A percentile compares a stretch with the other conserved stretches of the same genome.
Conservation (phyloP, 2,329 filamentous ascomycete species). For the Exophiala xenobiotica region DNA sequence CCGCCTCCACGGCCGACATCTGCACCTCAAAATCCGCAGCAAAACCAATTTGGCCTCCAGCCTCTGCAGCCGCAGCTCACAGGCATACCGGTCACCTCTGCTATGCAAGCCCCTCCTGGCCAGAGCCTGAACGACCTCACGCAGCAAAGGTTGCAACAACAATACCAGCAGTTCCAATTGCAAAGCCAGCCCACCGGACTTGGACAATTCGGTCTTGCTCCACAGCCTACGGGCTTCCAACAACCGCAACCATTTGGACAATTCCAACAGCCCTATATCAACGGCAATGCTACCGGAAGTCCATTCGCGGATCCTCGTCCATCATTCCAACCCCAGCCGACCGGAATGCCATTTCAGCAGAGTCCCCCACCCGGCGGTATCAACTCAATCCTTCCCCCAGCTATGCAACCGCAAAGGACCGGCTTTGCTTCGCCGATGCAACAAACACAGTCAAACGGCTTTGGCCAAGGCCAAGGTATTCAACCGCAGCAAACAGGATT, state of each 20-base stretch:
- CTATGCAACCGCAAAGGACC: conserved; percentile 48
- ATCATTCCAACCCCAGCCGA: conserved; percentile 52
- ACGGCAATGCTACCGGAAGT: conserved; percentile 44
- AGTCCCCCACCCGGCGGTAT: conserved; percentile 51
- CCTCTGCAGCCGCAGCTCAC: conserved; percentile 84
- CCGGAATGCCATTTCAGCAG: conserved; percentile 51
- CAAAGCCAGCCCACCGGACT: conserved; percentile 66
- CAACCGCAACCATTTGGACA: conserved; percentile 52
- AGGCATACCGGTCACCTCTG: conserved; percentile 58
- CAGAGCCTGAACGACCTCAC: conserved; percentile 74
- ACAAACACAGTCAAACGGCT: conserved; percentile 48
- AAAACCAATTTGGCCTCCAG: conserved; percentile 69
- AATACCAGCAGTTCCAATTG: conserved; percentile 46
- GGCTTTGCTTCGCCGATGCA: conserved; percentile 43
- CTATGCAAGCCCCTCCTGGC: conserved; percentile 67
- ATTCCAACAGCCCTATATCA: conserved; percentile 54
- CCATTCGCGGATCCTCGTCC: conserved; percentile 56
- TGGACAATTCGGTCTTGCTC: conserved; percentile 42
- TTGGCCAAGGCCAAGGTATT: conserved; percentile 44
- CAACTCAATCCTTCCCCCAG: conserved; percentile 55
- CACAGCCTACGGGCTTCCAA: conserved; percentile 50
- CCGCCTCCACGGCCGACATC: conserved; percentile 83
- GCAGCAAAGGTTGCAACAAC: conserved; percentile 65
- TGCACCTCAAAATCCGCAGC: conserved; percentile 74
- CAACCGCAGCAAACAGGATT: conserved; percentile 67